Percentiles rank a stretch among this genome's conserved stretches.
These are phyloP conservation scores for Mortierella sp. DNA, from an alignment of 371 early-diverging fungal genomes.

Conservation along the genomic window DNA sequence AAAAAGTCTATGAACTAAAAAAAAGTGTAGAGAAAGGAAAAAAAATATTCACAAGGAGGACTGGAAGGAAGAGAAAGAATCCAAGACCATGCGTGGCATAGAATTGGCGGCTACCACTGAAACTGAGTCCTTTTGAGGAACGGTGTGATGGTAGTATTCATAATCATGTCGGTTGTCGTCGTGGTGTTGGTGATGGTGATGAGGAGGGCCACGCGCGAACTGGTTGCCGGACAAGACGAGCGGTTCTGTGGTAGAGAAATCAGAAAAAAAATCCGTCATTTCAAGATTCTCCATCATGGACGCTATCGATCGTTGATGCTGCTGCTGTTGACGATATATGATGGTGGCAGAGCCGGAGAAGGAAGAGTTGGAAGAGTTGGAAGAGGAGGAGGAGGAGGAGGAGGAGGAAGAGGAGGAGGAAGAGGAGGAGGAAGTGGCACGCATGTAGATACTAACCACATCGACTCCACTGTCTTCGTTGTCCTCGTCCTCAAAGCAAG, in stretches of 20 bases:
- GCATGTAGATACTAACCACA: background rate
- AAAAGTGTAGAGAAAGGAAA: too few species aligned
- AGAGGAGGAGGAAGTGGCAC: background rate
- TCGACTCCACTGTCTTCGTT: background rate
- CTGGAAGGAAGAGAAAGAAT: too few species aligned
- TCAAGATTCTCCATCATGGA: background rate
- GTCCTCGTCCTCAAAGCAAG: constrained; percentile 8
- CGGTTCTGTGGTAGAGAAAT: background rate
- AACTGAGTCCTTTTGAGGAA: too few species aligned
- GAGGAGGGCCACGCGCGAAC: background rate
- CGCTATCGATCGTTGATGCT: background rate
- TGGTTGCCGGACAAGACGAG: background rate
- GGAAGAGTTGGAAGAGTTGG: too few species aligned
- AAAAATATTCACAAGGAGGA: too few species aligned
- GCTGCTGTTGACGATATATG: background rate
- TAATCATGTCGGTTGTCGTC: background rate
- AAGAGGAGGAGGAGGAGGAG: background rate
- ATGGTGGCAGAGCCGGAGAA: background rate
- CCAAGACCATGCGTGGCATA: too few species aligned
- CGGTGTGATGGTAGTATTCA: too few species aligned
- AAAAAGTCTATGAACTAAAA: too few species aligned
- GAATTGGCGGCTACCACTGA: too few species aligned
- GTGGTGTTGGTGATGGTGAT: background rate
- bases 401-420: background rate
- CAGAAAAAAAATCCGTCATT: background rate